A percentile compares a stretch with the other conserved stretches of the same genome.
Conservation (phyloP, 768 basidiomycete species). For the Cystofilobasidium ferigula region DNA sequence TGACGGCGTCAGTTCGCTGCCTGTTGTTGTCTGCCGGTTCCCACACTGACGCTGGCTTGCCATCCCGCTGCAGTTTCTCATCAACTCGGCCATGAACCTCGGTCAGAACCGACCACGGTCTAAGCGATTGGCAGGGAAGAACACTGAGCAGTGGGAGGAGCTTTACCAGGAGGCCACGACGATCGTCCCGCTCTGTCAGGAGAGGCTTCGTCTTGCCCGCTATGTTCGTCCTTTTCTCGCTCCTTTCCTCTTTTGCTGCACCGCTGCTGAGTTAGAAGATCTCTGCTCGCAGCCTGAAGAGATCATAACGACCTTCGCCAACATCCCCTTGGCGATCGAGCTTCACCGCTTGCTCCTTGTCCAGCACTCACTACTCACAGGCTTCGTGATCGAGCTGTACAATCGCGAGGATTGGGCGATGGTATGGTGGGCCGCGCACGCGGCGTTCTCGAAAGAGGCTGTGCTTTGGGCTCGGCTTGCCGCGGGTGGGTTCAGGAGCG, state of each 20-base stretch:
- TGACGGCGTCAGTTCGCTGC: slow-evolving; percentile 8
- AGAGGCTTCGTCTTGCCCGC: slow-evolving; percentile 1
- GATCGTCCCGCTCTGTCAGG: slow-evolving; percentile 3
- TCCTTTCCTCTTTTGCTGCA: neutral
- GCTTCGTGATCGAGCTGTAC: slow-evolving; percentile 21
- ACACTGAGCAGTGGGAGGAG: slow-evolving; percentile 23
- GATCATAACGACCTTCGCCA: neutral
- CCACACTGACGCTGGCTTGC: neutral
- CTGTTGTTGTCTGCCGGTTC: neutral
- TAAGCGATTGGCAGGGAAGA: slow-evolving; percentile 19
- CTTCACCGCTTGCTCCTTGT: slow-evolving; percentile 18
- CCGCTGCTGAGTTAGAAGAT: no score
- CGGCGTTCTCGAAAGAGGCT: slow-evolving; percentile 7
- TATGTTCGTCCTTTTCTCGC: neutral
- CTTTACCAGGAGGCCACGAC: slow-evolving; percentile 17
- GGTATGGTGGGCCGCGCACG: slow-evolving; percentile 15
- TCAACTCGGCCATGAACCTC: slow-evolving; percentile 16
- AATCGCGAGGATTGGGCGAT: neutral
- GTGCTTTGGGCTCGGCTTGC: neutral
- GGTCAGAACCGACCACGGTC: slow-evolving; percentile 20
- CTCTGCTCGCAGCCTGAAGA: neutral
- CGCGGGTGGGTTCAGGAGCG: neutral
- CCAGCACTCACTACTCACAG: slow-evolving; percentile 18
- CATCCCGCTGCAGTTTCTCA: slow-evolving; percentile 9
- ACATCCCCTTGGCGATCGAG: slow-evolving; percentile 14